Evolutionary conservation across 495 filamentous ascomycete genomes (phyloP), one percentile per base, ranked within the genome.

Genomic region (Aspergillus kassunensis): DNA sequence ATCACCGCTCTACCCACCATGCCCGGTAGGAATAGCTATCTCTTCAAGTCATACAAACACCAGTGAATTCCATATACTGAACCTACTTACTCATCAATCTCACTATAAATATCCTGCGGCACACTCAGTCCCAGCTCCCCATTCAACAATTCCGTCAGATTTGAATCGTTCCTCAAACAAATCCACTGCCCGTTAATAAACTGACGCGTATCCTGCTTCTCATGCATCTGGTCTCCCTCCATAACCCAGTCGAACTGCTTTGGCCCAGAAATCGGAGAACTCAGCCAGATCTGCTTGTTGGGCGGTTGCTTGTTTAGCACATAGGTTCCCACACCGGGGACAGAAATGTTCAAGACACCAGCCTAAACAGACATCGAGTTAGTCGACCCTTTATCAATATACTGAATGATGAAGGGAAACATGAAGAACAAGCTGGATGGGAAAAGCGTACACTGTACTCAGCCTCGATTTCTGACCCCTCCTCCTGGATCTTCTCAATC

Each of bases 231-330:
- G 52, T 91, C 88, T 27, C 81, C 81, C 30, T 75, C 54, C 20
- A 88, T 60, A 20, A 95, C 86, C 77, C 87, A 97, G 61, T 97
- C 89, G 69, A 84, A 97, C 42, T 90, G 81, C 69, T 96, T 96
- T 1, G 95, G 95, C 0, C 93, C 93, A n/a, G 87, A 87, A 39
- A 87, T 76, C 5, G 93, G 93, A 16, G 90, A 96, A 29, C 88
- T 90, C 21, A 98, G 82, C 93, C 95, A 98, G 61, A 98, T 92
- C 67, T 98, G 93, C 73, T 86, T 89, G 76, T 95, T 97, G 16
- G 91, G 89, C 0, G 93, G 93, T 67, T 97, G 93, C 72, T 98
- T 98, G 80, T 97, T 97, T 63, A 98, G 76, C 2, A 97, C 86
- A 58, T 90, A 98, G 19, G 81, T 90, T 42, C 91, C 92, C 11